Base-by-base conservation (phyloP, 345 rosid species). In the Kandelia obovata region DNA sequence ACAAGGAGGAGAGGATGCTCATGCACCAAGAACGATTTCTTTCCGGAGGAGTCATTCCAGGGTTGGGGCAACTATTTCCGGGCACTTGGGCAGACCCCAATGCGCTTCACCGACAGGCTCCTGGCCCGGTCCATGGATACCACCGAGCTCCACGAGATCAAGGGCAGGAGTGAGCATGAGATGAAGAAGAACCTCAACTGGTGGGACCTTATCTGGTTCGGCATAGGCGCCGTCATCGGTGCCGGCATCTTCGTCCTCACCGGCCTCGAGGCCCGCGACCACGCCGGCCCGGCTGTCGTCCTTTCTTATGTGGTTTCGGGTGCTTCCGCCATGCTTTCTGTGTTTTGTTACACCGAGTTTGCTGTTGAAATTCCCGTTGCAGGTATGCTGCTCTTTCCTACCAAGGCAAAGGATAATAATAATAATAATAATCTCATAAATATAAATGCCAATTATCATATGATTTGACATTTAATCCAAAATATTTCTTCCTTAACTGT, bases 191-290 rank as follows among this genome's bases (percentile, higher is more conserved):
- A 26, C 35, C 68, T 74, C 34, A 69, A 55, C 15, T 75, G 78
- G 73, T 75, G 78, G 78, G 78, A 75, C 34, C 73, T 75, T 4
- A 69, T 75, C 10, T 75, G 78, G 78, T 75, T 75, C 26, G 78
- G 73, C 8, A 13, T 75, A 3, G 78, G 78, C 0, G 65, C 51
- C 2, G 78, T 75, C 2, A 51, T 75, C 16, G 78, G 78, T 11
- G 68, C 78, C 32, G 73, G 78, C 1, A 69, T 75, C 11, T 75
- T 75, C 37, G 73, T 64, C 19, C 78, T 75, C 53, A 75, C 66
- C 1, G 78, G 78, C 16, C 69, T 68, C 7, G 78, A 69, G 39
- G 73, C 78, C 5, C 65, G 65, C 0, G 61, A 75, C 25, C 55
- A 64, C 19, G 53, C 73, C 20, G 78, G 73, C 17, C 73, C 78